Evolutionary conservation across 495 filamentous ascomycete species (phyloP), one percentile per base, ranked within the genome.

Genomic region (Aspergillus homomorphus): DNA sequence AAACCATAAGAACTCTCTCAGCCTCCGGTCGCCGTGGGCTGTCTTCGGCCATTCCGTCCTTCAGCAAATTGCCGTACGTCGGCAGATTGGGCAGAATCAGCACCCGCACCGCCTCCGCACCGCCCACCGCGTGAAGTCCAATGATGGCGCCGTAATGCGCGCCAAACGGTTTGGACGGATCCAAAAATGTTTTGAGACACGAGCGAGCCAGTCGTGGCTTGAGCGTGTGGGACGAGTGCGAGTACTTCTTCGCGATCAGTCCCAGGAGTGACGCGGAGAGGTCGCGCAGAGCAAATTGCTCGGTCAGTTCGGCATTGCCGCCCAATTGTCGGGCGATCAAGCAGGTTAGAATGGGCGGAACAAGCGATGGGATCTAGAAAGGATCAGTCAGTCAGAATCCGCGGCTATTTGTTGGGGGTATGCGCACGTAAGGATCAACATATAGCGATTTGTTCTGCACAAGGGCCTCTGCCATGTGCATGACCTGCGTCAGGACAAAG

Each of bases 341-440:
- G 67, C 95, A 98, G 14, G 94, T 98, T 45, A 98, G 80, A 30
- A 96, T 87, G 0, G 94, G 85, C 3, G 93, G 90, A n/a, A 92
- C 83, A 24, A 98, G 81, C 14, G 89, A 81, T n/a, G 87, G 84
- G 30, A 88, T 69, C 81, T 84, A 53, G 3, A n/a, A 22, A 23
- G 30, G 20, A n/a, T 57, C 20, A 46, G 33, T 42, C 10, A 26
- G 14, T 15, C 33, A 16, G 9, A 4, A 23, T n/a, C n/a, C n/a
- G n/a, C n/a, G n/a, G n/a, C 1, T 14, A 18, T 3, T 28, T 43
- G 12, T 10, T 30, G 46, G 20, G 38, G 43, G 18, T 19, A 9
- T 0, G 72, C 79, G 62, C 63, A 92, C 89, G 66, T 98, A 98
- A 8, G 94, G 91, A 58, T 94, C 91, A 45, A 96, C 80, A 71